Evolutionary conservation across 345 rosid genomes (phyloP), one percentile per base, ranked within the genome.

Genomic region (Hypericum androsaemum): DNA sequence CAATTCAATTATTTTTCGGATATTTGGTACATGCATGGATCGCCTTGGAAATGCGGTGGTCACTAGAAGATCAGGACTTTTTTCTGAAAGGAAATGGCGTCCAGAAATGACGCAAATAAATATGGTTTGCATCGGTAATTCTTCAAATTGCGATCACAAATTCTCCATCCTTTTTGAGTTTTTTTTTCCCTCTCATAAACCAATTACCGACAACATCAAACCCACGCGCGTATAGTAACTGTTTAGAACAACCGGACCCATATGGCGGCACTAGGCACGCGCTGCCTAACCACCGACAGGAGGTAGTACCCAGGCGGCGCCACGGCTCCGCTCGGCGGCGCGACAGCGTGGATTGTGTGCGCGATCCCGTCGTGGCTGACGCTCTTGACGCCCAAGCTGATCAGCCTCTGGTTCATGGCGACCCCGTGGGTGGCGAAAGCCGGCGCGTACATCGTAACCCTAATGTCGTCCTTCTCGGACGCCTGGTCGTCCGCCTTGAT

Each of bases 361-460:
- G 43, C 32, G 13, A 68, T 72, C 0, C 43, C 51, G 5, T 41
- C 47, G 0, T 45, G 54, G 12, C 57, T n/a, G 7, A 12, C 43
- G 3, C 41, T 22, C 58, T 12, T 11, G 5, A 75, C 77, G 12
- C 68, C 75, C 71, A 77, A 60, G 15, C 63, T 7, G 3, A 77
- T 16, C 58, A 77, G 47, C 58, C 95, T 74, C 68, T 73, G 82
- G 59, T 79, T 83, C 92, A 86, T 86, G 9, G 79, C 64, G 47
- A 79, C 63, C 10, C 88, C 77, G 42, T 83, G 88, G 1, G 95
- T 86, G 3, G 86, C 76, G 22, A 86, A 86, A 3, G 92, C 52
- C 3, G 95, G 86, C 3, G 83, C 78, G 39, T 77, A 71, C 72
- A 83, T 70, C 4, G 66, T 70, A 8, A 83, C 65, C 60, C 39